These are phyloP conservation scores for Penicillium nordicum DNA, from an alignment of 2,329 filamentous ascomycete species.

Conservation along the genomic window DNA sequence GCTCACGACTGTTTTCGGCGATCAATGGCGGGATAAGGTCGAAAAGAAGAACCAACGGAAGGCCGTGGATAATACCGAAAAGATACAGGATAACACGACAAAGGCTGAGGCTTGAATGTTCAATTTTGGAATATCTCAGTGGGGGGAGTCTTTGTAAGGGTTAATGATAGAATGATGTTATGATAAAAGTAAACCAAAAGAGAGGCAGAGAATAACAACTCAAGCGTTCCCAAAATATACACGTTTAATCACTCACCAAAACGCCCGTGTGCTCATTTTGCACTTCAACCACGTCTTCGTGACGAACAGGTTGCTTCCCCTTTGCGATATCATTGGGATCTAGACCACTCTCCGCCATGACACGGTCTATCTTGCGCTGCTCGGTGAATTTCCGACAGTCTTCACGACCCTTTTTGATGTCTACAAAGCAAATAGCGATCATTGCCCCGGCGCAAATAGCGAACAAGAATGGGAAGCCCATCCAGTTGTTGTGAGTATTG, in stretches of 20 bases:
- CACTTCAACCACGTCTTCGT: not conserved
- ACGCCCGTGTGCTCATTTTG: not conserved
- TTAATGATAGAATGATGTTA: not conserved
- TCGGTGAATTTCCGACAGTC: slow-evolving; percentile 40
- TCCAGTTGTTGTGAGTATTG: slow-evolving; percentile 42
- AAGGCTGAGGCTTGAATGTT: slow-evolving; percentile 8
- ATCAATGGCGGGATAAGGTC: slow-evolving; percentile 53
- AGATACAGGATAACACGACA: not conserved
- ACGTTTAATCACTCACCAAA: not conserved
- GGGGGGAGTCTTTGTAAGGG: not conserved
- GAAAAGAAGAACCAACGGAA: slow-evolving; percentile 47
- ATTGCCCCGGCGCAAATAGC: slow-evolving; percentile 38
- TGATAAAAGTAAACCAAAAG: not conserved
- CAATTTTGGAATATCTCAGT: not conserved
- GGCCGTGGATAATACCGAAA: slow-evolving; percentile 22
- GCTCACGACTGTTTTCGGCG: slow-evolving; percentile 51
- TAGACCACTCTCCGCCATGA: slow-evolving; percentile 26
- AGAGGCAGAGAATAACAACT: not conserved
- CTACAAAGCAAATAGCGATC: slow-evolving; percentile 40
- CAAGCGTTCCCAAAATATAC: not conserved
- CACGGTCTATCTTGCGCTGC: slow-evolving; percentile 30
- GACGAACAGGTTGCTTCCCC: slow-evolving; percentile 2
- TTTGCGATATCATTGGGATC: slow-evolving; percentile 17
- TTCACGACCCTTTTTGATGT: slow-evolving; percentile 42
- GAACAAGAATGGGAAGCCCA: slow-evolving; percentile 45